Conservation (phyloP, 2,329 filamentous ascomycete species). For the Rhytidhysteron rufulum region DNA sequence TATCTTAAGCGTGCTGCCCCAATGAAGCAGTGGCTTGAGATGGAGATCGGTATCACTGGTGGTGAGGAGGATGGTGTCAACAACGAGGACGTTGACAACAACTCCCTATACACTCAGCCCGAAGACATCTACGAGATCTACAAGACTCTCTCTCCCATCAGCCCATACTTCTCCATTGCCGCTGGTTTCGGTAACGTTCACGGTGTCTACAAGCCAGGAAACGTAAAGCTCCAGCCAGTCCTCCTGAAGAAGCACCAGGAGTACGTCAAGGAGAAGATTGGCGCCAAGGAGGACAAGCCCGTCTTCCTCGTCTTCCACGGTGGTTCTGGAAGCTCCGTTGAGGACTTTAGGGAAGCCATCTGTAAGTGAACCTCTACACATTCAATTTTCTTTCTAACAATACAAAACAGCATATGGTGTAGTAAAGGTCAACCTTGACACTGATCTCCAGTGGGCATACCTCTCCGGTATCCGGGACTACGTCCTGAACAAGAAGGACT, state of each 20-base stretch:
- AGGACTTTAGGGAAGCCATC: constrained; percentile 88
- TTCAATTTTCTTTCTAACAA: constrained; percentile 1
- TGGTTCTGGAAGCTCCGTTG: constrained; percentile 84
- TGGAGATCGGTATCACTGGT: constrained; percentile 94
- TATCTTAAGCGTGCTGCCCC: constrained; percentile 93
- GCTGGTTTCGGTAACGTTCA: constrained; percentile 99
- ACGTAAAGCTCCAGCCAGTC: constrained; percentile 94
- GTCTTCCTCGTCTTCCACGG: constrained; percentile 99
- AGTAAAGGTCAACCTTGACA: constrained; percentile 99
- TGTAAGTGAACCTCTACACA: constrained; percentile 12
- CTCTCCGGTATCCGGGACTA: constrained; percentile 90
- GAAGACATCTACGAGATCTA: constrained; percentile 84
- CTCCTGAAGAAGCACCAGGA: constrained; percentile 95
- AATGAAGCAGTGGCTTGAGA: constrained; percentile 98
- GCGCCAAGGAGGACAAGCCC: constrained; percentile 74
- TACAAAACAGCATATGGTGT: constrained; percentile 65
- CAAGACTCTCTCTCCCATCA: constrained; percentile 79
- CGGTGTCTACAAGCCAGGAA: constrained; percentile 97
- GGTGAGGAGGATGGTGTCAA: constrained; percentile 97
- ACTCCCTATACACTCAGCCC: constrained; percentile 94
- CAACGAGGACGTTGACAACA: constrained; percentile 97
- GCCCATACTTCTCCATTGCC: constrained; percentile 93
- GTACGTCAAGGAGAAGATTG: constrained; percentile 78
- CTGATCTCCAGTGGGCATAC: constrained; percentile 90
- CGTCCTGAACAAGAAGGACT: constrained; percentile 91